Base-by-base conservation (phyloP, 2,329 filamentous ascomycete species). In the Aspergillus melleus region DNA sequence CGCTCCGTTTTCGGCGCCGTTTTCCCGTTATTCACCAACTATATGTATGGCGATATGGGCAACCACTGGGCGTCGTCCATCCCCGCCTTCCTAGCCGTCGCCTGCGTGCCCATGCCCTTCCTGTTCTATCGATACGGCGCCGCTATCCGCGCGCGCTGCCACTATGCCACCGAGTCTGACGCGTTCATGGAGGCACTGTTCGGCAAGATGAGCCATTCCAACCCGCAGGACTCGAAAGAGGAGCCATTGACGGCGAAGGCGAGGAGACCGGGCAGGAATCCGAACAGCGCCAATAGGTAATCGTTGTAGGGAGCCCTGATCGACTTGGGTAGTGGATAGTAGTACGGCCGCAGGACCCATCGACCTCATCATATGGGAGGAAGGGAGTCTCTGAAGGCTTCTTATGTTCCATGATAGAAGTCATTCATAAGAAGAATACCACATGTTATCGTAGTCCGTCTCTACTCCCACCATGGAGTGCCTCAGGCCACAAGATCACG, bases 11-110 rank as follows among this genome's bases (percentile, higher is more conserved):
- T 77, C 46, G 78, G 76, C 44, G 75, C 77, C 6, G 71, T 69
- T 0, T 80, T 80, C 54, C 78, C 78, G 8, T 64, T 80, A 12
- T 79, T 79, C 67, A 78, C 75, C 3, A 69, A 62, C 3, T 62
- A 74, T 6, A 73, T 80, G 52, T 54, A 54, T 26, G 19, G 42
- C 14, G 36, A 22, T n/a, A n/a, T 54, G 32, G 52, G 52, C 30
- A 54, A 46, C 22, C 52, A 54, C 12, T 54, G 52, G 52, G 52
- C 52, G 11, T 22, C 32, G 32, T 54, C 30, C 22, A 22, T 54
- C 14, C 52, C 52, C 20, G 52, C 52, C 6, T 54, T 54, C 36
- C 42, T 54, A 14, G 20, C 32, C 20, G 19, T 54, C 14, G 52
- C 20, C 11, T 54, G 52, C 22, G 39, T 54, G 36, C 52, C 52